Conservation (phyloP, 192 early-diverging fungal genomes). For the Gonapodya sp. region DNA sequence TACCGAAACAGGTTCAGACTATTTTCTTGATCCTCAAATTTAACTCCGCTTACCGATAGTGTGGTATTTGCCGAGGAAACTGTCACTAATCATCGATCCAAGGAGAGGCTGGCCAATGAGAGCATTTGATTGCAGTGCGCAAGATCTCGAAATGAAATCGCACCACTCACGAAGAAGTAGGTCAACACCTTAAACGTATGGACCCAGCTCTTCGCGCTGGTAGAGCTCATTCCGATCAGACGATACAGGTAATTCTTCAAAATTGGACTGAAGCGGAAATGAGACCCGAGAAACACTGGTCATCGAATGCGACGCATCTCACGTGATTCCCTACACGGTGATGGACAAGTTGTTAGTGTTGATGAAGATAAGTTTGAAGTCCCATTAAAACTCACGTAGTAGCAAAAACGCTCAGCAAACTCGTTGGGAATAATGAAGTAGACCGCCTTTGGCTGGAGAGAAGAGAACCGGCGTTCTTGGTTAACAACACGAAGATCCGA, state of each 20-base stretch:
- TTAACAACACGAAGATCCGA: too few species aligned
- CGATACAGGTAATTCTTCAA: not conserved
- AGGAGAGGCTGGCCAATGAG: conserved; percentile 41
- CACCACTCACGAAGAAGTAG: not conserved
- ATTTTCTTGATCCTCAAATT: not conserved
- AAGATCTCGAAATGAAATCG: not conserved
- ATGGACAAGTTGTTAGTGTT: too few species aligned
- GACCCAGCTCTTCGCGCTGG: not conserved
- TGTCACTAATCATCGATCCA: conserved; percentile 51
- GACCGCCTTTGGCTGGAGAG: conserved; percentile 25
- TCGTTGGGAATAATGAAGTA: conserved; percentile 46
- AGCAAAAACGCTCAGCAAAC: conserved; percentile 26
- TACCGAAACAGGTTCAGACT: not conserved
- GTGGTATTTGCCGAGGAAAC: conserved; percentile 55
- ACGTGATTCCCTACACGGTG: not conserved
- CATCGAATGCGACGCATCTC: not conserved
- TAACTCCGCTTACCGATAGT: conserved; percentile 21
- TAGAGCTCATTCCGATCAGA: not conserved
- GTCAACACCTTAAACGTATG: not conserved
- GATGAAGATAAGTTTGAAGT: too few species aligned
- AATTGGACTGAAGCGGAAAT: too few species aligned
- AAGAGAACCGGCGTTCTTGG: not conserved
- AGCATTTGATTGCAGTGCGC: not conserved
- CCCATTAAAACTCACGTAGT: not conserved
- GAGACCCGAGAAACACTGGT: too few species aligned